A percentile compares a stretch with the other conserved stretches of the same genome.
Evolutionary conservation across 2,329 filamentous ascomycete species (phyloP).

Genomic region (Dendrostoma leiphaemia): DNA sequence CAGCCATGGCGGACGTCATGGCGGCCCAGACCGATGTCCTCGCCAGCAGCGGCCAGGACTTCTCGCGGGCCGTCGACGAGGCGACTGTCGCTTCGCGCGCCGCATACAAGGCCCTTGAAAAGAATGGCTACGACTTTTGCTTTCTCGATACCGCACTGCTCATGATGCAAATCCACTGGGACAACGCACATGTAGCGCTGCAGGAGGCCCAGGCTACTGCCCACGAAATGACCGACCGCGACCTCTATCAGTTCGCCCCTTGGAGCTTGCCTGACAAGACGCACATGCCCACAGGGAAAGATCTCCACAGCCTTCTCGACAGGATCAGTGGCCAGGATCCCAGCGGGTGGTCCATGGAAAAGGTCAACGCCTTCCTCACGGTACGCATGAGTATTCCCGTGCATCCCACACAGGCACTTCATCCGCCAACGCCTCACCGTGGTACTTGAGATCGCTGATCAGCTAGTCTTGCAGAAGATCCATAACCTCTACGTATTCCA

Average conservation of each 20-base stretch:
- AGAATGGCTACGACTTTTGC: no score
- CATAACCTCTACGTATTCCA: not conserved
- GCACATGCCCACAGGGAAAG: not conserved
- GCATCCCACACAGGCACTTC: not conserved
- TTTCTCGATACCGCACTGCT: constrained; percentile 5
- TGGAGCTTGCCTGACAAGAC: no score
- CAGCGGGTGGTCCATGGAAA: not conserved
- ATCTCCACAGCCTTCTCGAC: not conserved
- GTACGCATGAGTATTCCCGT: not conserved
- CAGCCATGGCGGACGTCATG: not conserved
- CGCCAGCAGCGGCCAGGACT: not conserved
- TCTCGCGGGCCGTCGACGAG: not conserved
- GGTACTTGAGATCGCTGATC: not conserved
- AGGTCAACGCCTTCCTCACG: constrained; percentile 1
- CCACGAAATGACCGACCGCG: not conserved
- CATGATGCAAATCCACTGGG: no score
- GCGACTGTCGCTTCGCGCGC: not conserved
- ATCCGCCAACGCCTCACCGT: not conserved
- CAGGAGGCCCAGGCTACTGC: not conserved
- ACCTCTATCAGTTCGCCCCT: not conserved
- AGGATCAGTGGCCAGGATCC: not conserved
- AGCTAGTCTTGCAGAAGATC: not conserved
- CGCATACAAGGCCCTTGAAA: not conserved
- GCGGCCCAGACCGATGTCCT: constrained; percentile 1
- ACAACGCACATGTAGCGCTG: no score